Percentiles rank a stretch among this genome's conserved stretches.
These are phyloP conservation scores for Candida glucosophila DNA, from an alignment of 1,139 yeast genomes.

Conservation along the genomic window DNA sequence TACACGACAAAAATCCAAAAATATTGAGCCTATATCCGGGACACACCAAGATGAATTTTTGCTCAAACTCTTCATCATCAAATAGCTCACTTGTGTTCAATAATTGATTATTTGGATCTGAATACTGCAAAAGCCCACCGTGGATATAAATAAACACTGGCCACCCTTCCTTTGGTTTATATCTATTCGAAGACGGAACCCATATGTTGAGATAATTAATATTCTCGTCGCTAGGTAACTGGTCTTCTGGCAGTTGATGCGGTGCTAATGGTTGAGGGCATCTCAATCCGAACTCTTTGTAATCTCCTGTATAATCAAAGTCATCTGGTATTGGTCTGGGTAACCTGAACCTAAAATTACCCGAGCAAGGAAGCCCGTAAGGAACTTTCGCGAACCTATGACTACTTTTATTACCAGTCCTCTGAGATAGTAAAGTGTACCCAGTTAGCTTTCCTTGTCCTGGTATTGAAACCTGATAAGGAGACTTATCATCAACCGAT, in stretches of 20 bases:
- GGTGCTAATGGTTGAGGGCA: slow-evolving; percentile 28
- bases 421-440: too few relatives aligned
- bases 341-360: too few relatives aligned
- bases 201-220: slow-evolving; percentile 25
- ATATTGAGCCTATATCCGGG: slow-evolving; percentile 30
- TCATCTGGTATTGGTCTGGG: slow-evolving; percentile 19
- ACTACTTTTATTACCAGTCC: too few relatives aligned
- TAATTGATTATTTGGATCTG: slow-evolving; percentile 15
- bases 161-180: slow-evolving; percentile 12
- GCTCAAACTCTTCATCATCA: slow-evolving; percentile 10
- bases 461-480: too few relatives aligned
- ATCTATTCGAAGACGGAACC: slow-evolving; percentile 16
- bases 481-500: too few relatives aligned
- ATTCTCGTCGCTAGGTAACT: slow-evolving; percentile 1
- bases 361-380: too few relatives aligned
- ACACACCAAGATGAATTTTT: slow-evolving; percentile 25
- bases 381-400: too few relatives aligned
- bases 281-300: slow-evolving; percentile 16
- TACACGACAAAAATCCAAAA: slow-evolving; percentile 26
- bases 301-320: slow-evolving; percentile 25
- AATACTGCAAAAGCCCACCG: slow-evolving; percentile 33
- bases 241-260: neutral
- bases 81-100: too few relatives aligned
- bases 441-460: too few relatives aligned
- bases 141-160: slow-evolving; percentile 31